Base-by-base conservation (phyloP, 495 filamentous ascomycete species). In the Aspergillus biplanus region DNA sequence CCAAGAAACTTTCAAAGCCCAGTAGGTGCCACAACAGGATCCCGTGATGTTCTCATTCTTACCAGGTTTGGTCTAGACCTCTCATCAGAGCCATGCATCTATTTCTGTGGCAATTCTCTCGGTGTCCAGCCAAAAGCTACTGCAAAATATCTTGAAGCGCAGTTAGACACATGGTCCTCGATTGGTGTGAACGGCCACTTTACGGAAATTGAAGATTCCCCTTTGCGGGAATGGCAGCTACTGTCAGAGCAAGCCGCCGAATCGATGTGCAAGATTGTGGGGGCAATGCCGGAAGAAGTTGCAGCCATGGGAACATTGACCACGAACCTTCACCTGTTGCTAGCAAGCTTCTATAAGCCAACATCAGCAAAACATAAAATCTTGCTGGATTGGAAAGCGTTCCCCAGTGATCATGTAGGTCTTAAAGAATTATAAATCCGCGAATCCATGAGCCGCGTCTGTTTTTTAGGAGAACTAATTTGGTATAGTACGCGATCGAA, bases 171-270 rank as follows among this genome's bases (percentile, higher is more conserved):
- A 32, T 99, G 95, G 95, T 87, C 90, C 3, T 89, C 89, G 0
- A 94, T 96, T 67, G 95, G 89, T 21, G 94, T 99, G 18, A 85
- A 86, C 66, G 95, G 94, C 1, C 95, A 99, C 79, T 97, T 97
- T 81, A 91, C 86, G 55, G 82, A 86, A 37, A 82, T 96, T 5
- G 82, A 87, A 44, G 90, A 87, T 52, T 91, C 89, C 4, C 86
- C 88, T n/a, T 77, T 95, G 21, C 83, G 83, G 34, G 85, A 86
- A 70, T 99, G 92, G 90, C 80, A 96, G 33, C 76, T 95, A 63
- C 82, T 91, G 32, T 88, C 93, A 59, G 87, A 89, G 65, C 82
- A 85, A 64, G 87, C 91, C 5, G 87, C 90, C 27, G 78, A 82
- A 61, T 84, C 86, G 61, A 94, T 93, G 80, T 86, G 91, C 12